A percentile compares a stretch with the other conserved stretches of the same genome.
Evolutionary conservation across 2,329 filamentous ascomycete species (phyloP).

Genomic region (Stagonosporopsis chrysanthemi): DNA sequence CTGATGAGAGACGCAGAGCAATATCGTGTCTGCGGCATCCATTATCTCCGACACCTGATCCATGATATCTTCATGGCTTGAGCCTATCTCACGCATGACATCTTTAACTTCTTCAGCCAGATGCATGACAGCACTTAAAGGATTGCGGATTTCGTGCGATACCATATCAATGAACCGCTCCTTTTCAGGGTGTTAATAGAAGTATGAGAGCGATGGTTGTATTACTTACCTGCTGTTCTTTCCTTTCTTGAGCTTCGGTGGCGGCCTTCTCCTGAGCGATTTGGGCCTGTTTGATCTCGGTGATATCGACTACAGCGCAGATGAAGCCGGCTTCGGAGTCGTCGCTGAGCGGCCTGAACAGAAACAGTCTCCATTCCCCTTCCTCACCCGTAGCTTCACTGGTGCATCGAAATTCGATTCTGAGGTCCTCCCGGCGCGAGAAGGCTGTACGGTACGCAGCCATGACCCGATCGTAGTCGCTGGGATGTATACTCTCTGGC

Average conservation of each 20-base stretch:
- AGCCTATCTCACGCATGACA: conserved; percentile 35
- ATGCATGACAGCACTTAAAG: conserved; percentile 51
- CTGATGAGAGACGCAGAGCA: conserved; percentile 55
- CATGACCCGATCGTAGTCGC: conserved; percentile 57
- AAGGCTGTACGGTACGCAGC: conserved; percentile 54
- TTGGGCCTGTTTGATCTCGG: conserved; percentile 55
- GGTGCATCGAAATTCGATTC: conserved; percentile 54
- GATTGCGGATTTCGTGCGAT: conserved; percentile 52
- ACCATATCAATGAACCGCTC: conserved; percentile 58
- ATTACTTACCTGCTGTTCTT: conserved; percentile 50
- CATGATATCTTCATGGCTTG: conserved; percentile 23
- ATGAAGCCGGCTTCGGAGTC: conserved; percentile 55
- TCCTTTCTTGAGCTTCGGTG: conserved; percentile 53
- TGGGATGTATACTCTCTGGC: conserved; percentile 56
- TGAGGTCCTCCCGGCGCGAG: conserved; percentile 46
- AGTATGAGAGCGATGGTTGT: background rate
- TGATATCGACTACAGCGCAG: conserved; percentile 57
- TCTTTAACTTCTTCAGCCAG: conserved; percentile 54
- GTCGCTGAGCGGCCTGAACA: conserved; percentile 53
- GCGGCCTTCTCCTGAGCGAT: conserved; percentile 53
- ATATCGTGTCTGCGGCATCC: conserved; percentile 51
- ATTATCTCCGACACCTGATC: conserved; percentile 40
- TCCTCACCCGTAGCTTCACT: conserved; percentile 41
- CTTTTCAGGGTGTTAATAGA: background rate
- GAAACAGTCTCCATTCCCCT: conserved; percentile 52